Evolutionary conservation across 352 stramenopile species (phyloP), one percentile per base, ranked within the genome.

Genomic region (Phytophthora syringae): DNA sequence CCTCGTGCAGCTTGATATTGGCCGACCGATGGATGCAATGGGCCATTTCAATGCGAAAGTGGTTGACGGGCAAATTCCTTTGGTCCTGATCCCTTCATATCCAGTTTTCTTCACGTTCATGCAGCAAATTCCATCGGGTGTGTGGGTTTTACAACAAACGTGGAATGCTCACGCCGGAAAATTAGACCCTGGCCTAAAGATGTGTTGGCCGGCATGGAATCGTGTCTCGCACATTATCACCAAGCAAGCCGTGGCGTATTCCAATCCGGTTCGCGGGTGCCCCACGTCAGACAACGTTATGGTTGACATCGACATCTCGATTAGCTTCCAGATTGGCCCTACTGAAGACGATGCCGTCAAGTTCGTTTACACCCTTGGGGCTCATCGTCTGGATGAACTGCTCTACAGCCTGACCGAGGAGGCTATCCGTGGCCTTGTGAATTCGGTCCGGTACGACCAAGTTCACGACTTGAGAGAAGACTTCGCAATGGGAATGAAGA

Each of bases 241-340:
- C 22, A 88, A 90, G 64, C 82, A 91, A 52, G 83, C 84, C 0
- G 82, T 94, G 24, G 83, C 83, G 16, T 94, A 90, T 57, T 82
- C 76, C 24, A 87, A 84, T 37, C 74, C 74, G 0, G 79, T 89
- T n/a, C 71, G 64, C 7, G 80, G 76, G 36, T 92, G 83, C 45
- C 80, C 83, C 2, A 94, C 86, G 7, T 74, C 71, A 2, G 84
- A 94, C 60, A 94, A 93, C 51, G 84, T 94, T 7, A 93, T 94
- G 84, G 75, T 92, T 2, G 72, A 92, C 45, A 87, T 94, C 42
- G 81, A 91, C 69, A 83, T 92, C 52, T 92, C 85, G 15, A 84
- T 92, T 62, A 92, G 82, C 43, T 89, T 93, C 67, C 82, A 89
- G 70, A 90, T 93, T 47, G 85, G 85, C 1, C 85, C 85, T 1